These are phyloP conservation scores for Nicotiana undulata DNA, from an alignment of 257 asterid genomes.

Conservation along the genomic window DNA sequence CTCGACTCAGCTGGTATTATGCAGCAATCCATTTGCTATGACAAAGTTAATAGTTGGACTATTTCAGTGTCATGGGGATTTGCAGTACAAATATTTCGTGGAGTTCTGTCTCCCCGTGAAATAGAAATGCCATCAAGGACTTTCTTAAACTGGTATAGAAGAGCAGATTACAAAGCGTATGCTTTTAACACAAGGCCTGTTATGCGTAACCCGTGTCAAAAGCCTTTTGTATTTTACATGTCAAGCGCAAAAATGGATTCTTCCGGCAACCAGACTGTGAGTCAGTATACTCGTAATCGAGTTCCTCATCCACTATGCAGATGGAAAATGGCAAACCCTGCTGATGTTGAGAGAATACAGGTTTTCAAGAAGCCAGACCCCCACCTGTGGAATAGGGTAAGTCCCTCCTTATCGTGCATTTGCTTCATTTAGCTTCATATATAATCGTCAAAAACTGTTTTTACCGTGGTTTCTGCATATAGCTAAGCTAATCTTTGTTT, in stretches of 20 bases:
- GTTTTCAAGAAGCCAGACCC: slow-evolving; percentile 68
- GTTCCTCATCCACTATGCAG: slow-evolving; percentile 47
- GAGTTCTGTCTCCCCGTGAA: slow-evolving; percentile 70
- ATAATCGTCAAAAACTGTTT: background rate
- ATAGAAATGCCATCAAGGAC: slow-evolving; percentile 86
- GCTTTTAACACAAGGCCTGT: slow-evolving; percentile 89
- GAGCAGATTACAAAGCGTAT: slow-evolving; percentile 71
- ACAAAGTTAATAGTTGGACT: slow-evolving; percentile 45
- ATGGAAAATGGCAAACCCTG: slow-evolving; percentile 64
- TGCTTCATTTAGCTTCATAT: background rate
- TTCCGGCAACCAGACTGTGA: slow-evolving; percentile 30
- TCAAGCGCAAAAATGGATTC: slow-evolving; percentile 36
- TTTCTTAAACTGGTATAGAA: slow-evolving; percentile 77
- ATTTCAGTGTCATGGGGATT: slow-evolving; percentile 88
- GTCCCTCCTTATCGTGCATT: background rate
- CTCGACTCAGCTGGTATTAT: slow-evolving; percentile 76
- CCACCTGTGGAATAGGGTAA: slow-evolving; percentile 67
- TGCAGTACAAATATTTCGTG: slow-evolving; percentile 69
- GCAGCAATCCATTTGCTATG: slow-evolving; percentile 89
- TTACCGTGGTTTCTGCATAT: background rate
- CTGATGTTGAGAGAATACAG: slow-evolving; percentile 31
- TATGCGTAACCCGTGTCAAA: slow-evolving; percentile 71
- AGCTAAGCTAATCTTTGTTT: background rate
- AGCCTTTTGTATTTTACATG: slow-evolving; percentile 59
- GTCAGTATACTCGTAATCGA: slow-evolving; percentile 31